These are phyloP conservation scores for Encephalitozoon intestinalis DNA, from an alignment of 371 early-diverging fungal species.

Conservation along the genomic window DNA sequence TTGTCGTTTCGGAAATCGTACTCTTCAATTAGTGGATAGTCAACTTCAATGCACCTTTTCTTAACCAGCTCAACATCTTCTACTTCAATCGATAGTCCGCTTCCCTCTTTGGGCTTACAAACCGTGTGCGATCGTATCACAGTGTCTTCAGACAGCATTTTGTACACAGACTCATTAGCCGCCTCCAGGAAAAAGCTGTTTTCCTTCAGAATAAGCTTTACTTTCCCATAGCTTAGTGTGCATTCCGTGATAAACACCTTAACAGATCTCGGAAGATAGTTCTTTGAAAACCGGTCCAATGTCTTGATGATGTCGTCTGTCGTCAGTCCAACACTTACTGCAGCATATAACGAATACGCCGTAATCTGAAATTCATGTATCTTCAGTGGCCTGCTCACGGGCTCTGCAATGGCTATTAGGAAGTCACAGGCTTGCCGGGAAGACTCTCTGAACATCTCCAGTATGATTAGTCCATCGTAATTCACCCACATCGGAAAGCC, in stretches of 20 bases:
- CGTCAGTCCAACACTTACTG: constrained; percentile 91
- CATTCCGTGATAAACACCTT: constrained; percentile 74
- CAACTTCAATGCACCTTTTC: constrained; percentile 81
- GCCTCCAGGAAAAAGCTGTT: constrained; percentile 82
- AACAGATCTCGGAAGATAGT: constrained; percentile 71
- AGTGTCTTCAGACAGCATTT: constrained; percentile 71
- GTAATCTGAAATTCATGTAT: constrained; percentile 96
- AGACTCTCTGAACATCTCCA: constrained; percentile 86
- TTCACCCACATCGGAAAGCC: constrained; percentile 86
- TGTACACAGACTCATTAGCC: constrained; percentile 72
- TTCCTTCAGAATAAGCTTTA: constrained; percentile 85
- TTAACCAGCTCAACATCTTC: constrained; percentile 69
- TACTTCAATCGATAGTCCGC: constrained; percentile 2
- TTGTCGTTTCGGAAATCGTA: constrained; percentile 90
- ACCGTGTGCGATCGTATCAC: constrained; percentile 66
- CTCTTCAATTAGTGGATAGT: constrained; percentile 93
- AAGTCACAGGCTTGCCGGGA: constrained; percentile 91
- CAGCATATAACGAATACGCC: constrained; percentile 92
- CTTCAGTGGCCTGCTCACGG: constrained; percentile 79
- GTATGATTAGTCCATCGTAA: constrained; percentile 78
- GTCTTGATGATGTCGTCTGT: constrained; percentile 86
- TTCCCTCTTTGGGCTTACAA: background rate
- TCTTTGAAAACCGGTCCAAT: constrained; percentile 77
- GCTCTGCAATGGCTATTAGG: constrained; percentile 92
- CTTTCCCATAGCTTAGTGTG: constrained; percentile 86